Conservation (phyloP, 2,329 filamentous ascomycete genomes). For the Scytalidium sp. region DNA sequence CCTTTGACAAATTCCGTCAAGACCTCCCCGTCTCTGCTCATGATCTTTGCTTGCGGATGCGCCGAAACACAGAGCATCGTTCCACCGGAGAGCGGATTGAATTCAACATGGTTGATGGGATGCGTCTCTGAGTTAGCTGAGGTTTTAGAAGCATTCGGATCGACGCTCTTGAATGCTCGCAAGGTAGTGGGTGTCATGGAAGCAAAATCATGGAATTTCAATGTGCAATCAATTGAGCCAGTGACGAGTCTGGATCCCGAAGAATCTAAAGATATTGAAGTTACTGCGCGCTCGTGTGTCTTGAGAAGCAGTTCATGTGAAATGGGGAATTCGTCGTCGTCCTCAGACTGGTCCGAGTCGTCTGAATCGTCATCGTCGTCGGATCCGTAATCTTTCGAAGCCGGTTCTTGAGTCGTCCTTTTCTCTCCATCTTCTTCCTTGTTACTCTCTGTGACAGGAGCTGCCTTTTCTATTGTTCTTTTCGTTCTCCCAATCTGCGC, state of each 20-base stretch:
- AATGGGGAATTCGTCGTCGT: slow-evolving; percentile 85
- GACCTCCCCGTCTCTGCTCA: slow-evolving; percentile 84
- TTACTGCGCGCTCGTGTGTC: slow-evolving; percentile 86
- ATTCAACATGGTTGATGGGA: slow-evolving; percentile 80
- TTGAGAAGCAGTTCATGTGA: slow-evolving; percentile 92
- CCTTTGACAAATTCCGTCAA: slow-evolving; percentile 91
- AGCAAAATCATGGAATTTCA: slow-evolving; percentile 93
- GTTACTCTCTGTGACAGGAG: slow-evolving; percentile 21
- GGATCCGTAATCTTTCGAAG: slow-evolving; percentile 34
- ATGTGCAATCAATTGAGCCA: slow-evolving; percentile 84
- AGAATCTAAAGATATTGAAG: slow-evolving; percentile 78
- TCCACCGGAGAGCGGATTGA: slow-evolving; percentile 77
- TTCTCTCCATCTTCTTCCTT: slow-evolving; percentile 24
- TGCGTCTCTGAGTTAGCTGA: slow-evolving; percentile 76
- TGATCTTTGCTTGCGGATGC: slow-evolving; percentile 83
- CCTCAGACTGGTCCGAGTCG: slow-evolving; percentile 61
- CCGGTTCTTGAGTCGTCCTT: slow-evolving; percentile 24
- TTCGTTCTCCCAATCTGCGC: slow-evolving; percentile 80
- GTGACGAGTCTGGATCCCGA: slow-evolving; percentile 82
- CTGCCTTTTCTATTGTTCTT: slow-evolving; percentile 43
- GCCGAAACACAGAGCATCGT: slow-evolving; percentile 85
- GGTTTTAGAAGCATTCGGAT: slow-evolving; percentile 76
- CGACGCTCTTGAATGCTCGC: slow-evolving; percentile 87
- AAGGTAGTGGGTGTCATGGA: slow-evolving; percentile 95
- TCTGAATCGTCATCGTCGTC: slow-evolving; percentile 48